These are phyloP conservation scores for Boletus sp. DNA, from an alignment of 768 basidiomycete genomes.

Conservation along the genomic window DNA sequence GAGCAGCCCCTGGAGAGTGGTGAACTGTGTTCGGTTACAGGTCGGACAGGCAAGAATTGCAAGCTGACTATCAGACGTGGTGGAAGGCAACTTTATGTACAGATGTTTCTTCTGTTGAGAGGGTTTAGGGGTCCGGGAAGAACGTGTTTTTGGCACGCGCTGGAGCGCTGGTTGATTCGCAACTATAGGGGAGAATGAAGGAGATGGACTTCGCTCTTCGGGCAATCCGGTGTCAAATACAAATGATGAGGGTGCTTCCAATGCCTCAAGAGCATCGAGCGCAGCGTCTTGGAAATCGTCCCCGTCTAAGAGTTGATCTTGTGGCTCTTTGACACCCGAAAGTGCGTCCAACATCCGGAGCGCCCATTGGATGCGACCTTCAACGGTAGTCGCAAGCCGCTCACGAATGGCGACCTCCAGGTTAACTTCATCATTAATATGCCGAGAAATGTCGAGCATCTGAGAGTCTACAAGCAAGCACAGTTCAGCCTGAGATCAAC, in stretches of 20 bases:
- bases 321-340: slow-evolving; percentile 14
- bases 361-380: slow-evolving; percentile 48
- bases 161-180: slow-evolving; percentile 13
- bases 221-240: slow-evolving; percentile 30
- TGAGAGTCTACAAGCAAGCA: slow-evolving; percentile 11
- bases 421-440: slow-evolving; percentile 39
- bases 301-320: slow-evolving; percentile 18
- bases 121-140: slow-evolving; percentile 28
- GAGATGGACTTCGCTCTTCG: slow-evolving; percentile 25
- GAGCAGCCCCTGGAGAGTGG: slow-evolving; percentile 49
- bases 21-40: slow-evolving; percentile 47
- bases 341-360: slow-evolving; percentile 39
- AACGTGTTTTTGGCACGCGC: slow-evolving; percentile 26
- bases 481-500: not conserved
- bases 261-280: slow-evolving; percentile 40
- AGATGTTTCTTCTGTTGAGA: slow-evolving; percentile 37
- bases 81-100: slow-evolving; percentile 38
- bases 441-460: slow-evolving; percentile 11
- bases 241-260: slow-evolving; percentile 39
- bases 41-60: slow-evolving; percentile 41
- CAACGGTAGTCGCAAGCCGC: slow-evolving; percentile 40
- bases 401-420: slow-evolving; percentile 44
- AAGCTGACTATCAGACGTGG: slow-evolving; percentile 29
- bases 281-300: slow-evolving; percentile 41
- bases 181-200: slow-evolving; percentile 19